Percentiles rank a stretch among this genome's conserved stretches.
Conservation (phyloP, 1,284 basidiomycete genomes). For the Trametes polyzona region DNA sequence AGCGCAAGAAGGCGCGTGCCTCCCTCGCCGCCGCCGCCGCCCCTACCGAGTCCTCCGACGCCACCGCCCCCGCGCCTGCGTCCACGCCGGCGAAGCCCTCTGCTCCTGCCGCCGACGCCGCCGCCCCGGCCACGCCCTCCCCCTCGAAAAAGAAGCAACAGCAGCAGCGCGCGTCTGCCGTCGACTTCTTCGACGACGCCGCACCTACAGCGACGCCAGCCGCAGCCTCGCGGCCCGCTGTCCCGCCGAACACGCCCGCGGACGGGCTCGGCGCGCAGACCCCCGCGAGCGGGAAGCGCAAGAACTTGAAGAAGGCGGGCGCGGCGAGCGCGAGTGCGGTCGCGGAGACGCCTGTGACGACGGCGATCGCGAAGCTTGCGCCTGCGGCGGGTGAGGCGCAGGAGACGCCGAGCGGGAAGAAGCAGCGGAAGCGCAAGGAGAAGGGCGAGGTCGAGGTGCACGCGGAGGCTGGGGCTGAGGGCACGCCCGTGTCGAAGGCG, state of each 20-base stretch:
- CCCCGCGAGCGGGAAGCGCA: conserved; percentile 20
- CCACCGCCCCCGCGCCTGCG: conserved; percentile 12
- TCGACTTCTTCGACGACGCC: conserved; percentile 35
- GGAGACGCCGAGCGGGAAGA: conserved; percentile 22
- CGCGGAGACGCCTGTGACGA: conserved; percentile 29
- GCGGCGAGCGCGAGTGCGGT: too few relatives aligned
- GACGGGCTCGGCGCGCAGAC: conserved; percentile 26
- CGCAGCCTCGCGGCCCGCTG: conserved; percentile 6
- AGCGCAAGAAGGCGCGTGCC: conserved; percentile 25
- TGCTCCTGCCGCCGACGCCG: conserved; percentile 4
- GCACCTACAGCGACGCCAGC: conserved; percentile 5
- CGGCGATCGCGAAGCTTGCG: conserved; percentile 30
- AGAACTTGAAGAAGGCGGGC: conserved; percentile 32
- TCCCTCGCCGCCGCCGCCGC: conserved; percentile 9
- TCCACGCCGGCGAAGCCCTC: not conserved
- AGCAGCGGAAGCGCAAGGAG: conserved; percentile 51
- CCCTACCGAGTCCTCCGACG: conserved; percentile 10
- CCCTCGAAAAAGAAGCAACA: conserved; percentile 28
- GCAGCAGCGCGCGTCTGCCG: conserved; percentile 31
- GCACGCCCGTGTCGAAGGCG: not conserved
- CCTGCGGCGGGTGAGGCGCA: conserved; percentile 9
- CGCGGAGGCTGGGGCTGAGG: conserved; percentile 1
- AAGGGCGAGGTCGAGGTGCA: conserved; percentile 49
- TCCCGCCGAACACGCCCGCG: conserved; percentile 35
- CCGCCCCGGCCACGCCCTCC: conserved; percentile 25